phyloP scores from a whole-genome alignment of 2,329 filamentous ascomycete genomes.

The Paracoccidioides lutzii region DNA sequence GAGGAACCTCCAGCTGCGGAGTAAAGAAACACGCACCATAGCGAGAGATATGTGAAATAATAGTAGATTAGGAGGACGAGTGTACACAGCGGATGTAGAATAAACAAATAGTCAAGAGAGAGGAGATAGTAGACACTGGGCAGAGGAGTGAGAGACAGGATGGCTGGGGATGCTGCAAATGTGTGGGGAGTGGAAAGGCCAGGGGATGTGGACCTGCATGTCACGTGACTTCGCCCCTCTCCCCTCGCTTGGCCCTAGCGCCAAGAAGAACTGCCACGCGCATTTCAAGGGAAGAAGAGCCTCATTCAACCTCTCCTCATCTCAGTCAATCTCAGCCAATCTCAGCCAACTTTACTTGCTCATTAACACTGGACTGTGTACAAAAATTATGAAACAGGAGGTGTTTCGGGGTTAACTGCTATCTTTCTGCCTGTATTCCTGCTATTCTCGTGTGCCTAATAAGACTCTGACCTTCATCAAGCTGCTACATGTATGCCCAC shows the following conservation, averaged over 20 bases:
- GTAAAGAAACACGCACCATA: background rate
- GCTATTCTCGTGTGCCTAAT: background rate
- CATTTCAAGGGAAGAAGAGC: background rate
- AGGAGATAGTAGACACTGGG: background rate
- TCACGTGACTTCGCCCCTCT: slow-evolving; percentile 3
- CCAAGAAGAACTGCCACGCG: background rate
- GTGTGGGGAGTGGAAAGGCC: background rate
- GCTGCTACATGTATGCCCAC: too few relatives aligned
- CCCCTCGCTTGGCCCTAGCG: background rate
- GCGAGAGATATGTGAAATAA: background rate
- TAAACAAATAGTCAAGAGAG: background rate
- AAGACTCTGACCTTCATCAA: background rate
- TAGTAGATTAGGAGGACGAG: too few relatives aligned
- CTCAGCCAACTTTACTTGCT: too few relatives aligned
- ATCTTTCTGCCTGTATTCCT: too few relatives aligned
- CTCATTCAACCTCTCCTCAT: background rate
- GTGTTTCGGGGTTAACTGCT: too few relatives aligned
- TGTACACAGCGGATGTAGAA: background rate
- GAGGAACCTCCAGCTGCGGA: background rate
- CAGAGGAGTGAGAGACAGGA: background rate
- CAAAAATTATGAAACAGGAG: background rate
- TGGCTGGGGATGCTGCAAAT: background rate
- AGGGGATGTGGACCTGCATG: background rate
- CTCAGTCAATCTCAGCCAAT: too few relatives aligned
- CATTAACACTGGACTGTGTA: too few relatives aligned